A percentile compares a stretch with the other conserved stretches of the same genome.
phyloP scores from a whole-genome alignment of 2,329 filamentous ascomycete genomes.

The Boeremia lycopersici region DNA sequence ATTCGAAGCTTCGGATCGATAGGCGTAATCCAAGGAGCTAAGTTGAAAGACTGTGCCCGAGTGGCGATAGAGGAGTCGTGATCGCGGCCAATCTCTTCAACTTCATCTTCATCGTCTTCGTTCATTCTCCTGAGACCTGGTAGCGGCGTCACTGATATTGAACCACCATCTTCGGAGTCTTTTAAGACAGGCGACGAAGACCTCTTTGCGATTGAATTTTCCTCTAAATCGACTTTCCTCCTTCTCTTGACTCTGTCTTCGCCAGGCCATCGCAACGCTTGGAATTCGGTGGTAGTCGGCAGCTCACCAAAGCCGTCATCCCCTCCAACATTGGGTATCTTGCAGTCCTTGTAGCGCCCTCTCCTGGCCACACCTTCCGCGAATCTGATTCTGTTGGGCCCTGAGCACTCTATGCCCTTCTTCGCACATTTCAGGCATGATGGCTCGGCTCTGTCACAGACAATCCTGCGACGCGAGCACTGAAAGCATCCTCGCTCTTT shows the following conservation, averaged over 20 bases:
- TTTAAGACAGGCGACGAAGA: background rate
- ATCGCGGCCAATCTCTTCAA: slow-evolving; percentile 4
- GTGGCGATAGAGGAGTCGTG: background rate
- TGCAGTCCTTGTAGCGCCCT: slow-evolving; percentile 25
- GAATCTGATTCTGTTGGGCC: slow-evolving; percentile 48
- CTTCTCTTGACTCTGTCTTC: slow-evolving; percentile 2
- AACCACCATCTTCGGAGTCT: background rate
- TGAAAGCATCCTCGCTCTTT: slow-evolving; percentile 44
- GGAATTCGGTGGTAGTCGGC: background rate
- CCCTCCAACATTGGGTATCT: slow-evolving; percentile 14
- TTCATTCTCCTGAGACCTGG: too few species aligned
- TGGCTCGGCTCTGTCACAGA: slow-evolving; percentile 50
- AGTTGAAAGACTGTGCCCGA: slow-evolving; percentile 15
- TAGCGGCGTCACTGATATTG: rapidly evolving
- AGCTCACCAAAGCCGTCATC: background rate
- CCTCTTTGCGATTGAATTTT: background rate
- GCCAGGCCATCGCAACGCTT: slow-evolving; percentile 4
- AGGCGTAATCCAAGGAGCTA: slow-evolving; percentile 29
- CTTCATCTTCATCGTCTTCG: background rate
- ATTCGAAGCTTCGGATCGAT: slow-evolving; percentile 40
- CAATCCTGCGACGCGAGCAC: slow-evolving; percentile 48
- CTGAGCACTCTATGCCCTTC: slow-evolving; percentile 48
- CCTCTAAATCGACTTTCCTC: background rate
- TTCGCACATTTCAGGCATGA: slow-evolving; percentile 50
- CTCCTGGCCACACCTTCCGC: slow-evolving; percentile 36